Evolutionary conservation across 106 monocot genomes (phyloP), one percentile per base, ranked within the genome.

Genomic region (Posidonia australis): DNA sequence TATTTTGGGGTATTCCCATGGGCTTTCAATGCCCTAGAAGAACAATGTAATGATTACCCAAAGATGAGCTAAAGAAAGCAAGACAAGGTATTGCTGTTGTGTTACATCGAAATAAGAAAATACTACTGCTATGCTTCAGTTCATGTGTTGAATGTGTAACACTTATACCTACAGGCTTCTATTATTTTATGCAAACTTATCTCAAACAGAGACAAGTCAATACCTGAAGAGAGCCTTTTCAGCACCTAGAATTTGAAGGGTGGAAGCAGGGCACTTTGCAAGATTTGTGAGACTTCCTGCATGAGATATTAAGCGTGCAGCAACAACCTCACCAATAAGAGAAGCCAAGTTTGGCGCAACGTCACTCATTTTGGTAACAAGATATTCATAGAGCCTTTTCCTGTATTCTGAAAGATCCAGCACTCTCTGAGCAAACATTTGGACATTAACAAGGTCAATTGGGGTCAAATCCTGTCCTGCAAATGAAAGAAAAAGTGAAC

Each of bases 221-320:
- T 22, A 93, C 93, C 93, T 89, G 81, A 93, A 93, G 58, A 93
- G 93, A 42, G 93, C 93, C 54, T 93, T 93, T 76, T 93, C 89
- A 48, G 93, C 89, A 51, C 93, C 93, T 77, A 93, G 83, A 63
- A 93, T 93, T 69, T 93, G 93, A 62, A 93, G 85, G 30, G 89
- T 93, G 17, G 93, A 93, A 47, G 93, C 64, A 20, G 89, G 84
- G 68, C 83, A 84, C 72, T 94, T 94, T 27, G 93, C 93, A 21
- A 94, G 69, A 78, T 94, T 94, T 27, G 89, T 58, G 48, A 94
- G 83, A 70, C 89, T 89, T 41, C 93, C 93, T 32, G 93, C 93
- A 82, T 89, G 93, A 41, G 89, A 94, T 70, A 94, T 94, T 51
- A 94, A 67, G 7, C 93, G 79, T 9, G 93, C 93, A 36, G 86